Evolutionary conservation across 1,139 yeast genomes (phyloP).

Genomic region (Lodderomyces margitis): DNA sequence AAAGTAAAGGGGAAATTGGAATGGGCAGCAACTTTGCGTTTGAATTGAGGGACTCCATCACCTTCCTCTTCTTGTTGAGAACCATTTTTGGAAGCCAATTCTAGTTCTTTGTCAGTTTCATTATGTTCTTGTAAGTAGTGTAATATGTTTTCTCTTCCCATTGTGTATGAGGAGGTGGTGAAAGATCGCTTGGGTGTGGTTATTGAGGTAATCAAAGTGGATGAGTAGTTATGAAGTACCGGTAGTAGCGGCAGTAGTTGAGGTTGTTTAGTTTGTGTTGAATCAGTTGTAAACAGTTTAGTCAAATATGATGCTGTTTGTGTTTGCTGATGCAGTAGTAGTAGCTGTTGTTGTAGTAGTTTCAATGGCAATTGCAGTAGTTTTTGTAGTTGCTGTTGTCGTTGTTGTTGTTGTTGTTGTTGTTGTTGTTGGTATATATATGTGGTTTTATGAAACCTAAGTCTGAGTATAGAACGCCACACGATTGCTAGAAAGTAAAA

Average conservation of each 20-base stretch:
- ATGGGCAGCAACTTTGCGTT: conserved; percentile 14
- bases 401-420: conserved; percentile 2
- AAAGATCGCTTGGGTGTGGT: conserved; percentile 3
- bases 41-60: conserved; percentile 3
- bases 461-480: conserved; percentile 2
- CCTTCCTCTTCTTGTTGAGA: conserved; percentile 5
- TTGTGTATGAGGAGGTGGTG: conserved; percentile 12
- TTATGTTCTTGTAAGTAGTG: conserved; percentile 42
- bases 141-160: conserved; percentile 48
- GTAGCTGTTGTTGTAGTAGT: too few relatives aligned
- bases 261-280: neutral
- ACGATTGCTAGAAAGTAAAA: conserved; percentile 1
- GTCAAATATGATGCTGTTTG: too few relatives aligned
- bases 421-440: neutral
- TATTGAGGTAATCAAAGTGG: neutral
- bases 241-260: neutral
- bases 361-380: too few relatives aligned
- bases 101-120: conserved; percentile 11
- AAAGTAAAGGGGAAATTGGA: conserved; percentile 53
- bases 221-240: conserved; percentile 7
- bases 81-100: neutral
- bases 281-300: too few relatives aligned
- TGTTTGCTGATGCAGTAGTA: too few relatives aligned
- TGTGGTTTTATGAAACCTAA: neutral
- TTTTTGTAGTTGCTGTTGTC: neutral